Base-by-base conservation (phyloP, 1,139 yeast genomes). In the Yueomyces sp. region DNA sequence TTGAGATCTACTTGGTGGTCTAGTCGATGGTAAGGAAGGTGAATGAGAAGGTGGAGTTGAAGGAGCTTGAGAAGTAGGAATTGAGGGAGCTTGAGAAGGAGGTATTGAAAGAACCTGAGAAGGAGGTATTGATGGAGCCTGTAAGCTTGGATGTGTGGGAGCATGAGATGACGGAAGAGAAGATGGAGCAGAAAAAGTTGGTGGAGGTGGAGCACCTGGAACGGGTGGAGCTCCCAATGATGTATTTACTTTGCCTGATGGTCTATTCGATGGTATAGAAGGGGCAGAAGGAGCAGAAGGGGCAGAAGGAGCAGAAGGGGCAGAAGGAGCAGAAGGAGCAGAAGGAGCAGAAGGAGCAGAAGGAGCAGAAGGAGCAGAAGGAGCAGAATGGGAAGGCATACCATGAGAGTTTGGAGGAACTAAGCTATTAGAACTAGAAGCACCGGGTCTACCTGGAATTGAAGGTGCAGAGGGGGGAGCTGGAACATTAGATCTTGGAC, bases 381-480 rank as follows among this genome's bases (percentile, higher is more conserved):
- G 37, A 27, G 41, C 36, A 30, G 48, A 42, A 11, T 47, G 36
- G 9, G 54, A 46, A 29, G 41, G 37, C 11, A 38, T 39, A 4
- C 49, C 71, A 48, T 78, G 78, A 19, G 19, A 19, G 19, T 19
- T 19, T 19, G 19, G 19, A 19, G 19, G 19, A 19, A 19, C 19
- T 19, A 19, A 19, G 19, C 19, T 19, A 19, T 19, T 19, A 29
- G 6, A 6, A 29, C 31, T 29, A 6, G 31, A 8, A 8, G 31
- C 31, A 29, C 8, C 9, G 9, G 6, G 6, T 29, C 31, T 29
- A 29, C 37, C 35, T 4, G 50, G 44, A 11, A 11, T 33, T 33
- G 35, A 11, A 27, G 49, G 46, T 2, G 59, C 49, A 2, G 59
- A 47, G 3, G 47, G 37, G 27, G 46, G 41, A 2, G 48, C 62